A percentile compares a stretch with the other conserved stretches of the same genome.
phyloP scores from a whole-genome alignment of 306 rosid genomes.

The Delonix regia region DNA sequence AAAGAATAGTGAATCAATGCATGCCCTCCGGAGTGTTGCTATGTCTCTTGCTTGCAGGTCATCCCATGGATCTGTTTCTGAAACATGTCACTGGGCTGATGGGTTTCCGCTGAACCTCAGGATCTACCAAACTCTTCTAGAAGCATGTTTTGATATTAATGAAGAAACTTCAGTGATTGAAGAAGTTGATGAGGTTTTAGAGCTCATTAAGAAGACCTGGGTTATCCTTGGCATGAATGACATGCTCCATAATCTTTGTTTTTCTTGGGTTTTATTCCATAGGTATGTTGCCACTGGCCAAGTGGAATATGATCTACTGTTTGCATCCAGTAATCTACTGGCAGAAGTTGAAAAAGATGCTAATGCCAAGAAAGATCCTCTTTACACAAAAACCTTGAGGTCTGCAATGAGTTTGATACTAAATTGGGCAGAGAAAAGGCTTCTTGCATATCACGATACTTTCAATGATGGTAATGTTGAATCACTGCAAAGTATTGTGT shows the following conservation, averaged over 20 bases:
- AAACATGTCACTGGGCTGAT: slow-evolving; percentile 93
- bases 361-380: slow-evolving; percentile 53
- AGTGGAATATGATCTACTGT: slow-evolving; percentile 73
- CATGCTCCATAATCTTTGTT: slow-evolving; percentile 83
- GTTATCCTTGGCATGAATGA: slow-evolving; percentile 77
- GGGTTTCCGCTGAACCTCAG: slow-evolving; percentile 90
- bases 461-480: slow-evolving; percentile 75
- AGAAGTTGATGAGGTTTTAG: slow-evolving; percentile 94
- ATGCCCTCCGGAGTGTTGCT: slow-evolving; percentile 58
- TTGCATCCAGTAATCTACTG: slow-evolving; percentile 80
- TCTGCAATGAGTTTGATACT: slow-evolving; percentile 57
- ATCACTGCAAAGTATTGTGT: slow-evolving; percentile 72
- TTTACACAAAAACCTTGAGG: slow-evolving; percentile 52
- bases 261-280: slow-evolving; percentile 84
- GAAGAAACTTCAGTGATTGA: slow-evolving; percentile 73
- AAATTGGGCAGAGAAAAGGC: slow-evolving; percentile 85
- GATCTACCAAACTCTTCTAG: slow-evolving; percentile 86
- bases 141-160: slow-evolving; percentile 83
- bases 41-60: slow-evolving; percentile 84
- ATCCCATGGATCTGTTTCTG: slow-evolving; percentile 60
- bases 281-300: slow-evolving; percentile 74
- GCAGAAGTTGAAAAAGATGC: slow-evolving; percentile 76
- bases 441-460: slow-evolving; percentile 68
- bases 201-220: slow-evolving; percentile 96
- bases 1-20: slow-evolving; percentile 66